A percentile compares a stretch with the other conserved stretches of the same genome.
These are phyloP conservation scores for Spiraea crenata DNA, from an alignment of 331 rosid species.

Conservation along the genomic window DNA sequence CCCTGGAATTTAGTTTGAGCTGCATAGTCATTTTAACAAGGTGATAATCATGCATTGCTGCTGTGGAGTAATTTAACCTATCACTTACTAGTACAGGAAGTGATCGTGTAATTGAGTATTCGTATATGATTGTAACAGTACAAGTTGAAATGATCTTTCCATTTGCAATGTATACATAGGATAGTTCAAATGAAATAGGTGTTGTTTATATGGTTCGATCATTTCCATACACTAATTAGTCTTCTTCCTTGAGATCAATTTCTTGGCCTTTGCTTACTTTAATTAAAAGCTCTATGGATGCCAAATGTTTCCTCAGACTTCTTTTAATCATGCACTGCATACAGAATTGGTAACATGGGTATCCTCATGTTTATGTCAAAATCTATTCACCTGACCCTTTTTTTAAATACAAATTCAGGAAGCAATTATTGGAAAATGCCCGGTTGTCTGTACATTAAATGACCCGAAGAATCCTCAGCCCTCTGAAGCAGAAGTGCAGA, in stretches of 20 bases:
- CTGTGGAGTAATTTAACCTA: background rate
- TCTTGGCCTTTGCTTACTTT: background rate
- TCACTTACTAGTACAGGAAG: background rate
- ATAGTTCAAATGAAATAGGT: background rate
- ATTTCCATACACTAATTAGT: background rate
- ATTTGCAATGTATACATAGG: background rate
- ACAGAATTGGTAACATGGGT: background rate
- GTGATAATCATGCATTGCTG: background rate
- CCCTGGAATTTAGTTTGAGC: no score
- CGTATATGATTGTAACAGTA: background rate
- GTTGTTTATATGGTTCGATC: background rate
- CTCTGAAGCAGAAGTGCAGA: slow-evolving; percentile 38
- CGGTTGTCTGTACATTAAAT: slow-evolving; percentile 54
- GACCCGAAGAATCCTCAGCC: slow-evolving; percentile 57
- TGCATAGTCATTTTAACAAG: background rate
- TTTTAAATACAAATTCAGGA: slow-evolving; percentile 40
- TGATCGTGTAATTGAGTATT: background rate
- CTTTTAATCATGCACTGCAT: background rate
- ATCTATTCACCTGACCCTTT: background rate
- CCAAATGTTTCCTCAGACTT: background rate
- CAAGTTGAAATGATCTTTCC: background rate
- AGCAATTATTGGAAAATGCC: slow-evolving; percentile 53
- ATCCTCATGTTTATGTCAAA: background rate
- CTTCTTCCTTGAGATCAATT: background rate
- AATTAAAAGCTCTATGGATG: background rate